phyloP scores from a whole-genome alignment of 192 early-diverging fungal species.

The Coemansia sp. region DNA sequence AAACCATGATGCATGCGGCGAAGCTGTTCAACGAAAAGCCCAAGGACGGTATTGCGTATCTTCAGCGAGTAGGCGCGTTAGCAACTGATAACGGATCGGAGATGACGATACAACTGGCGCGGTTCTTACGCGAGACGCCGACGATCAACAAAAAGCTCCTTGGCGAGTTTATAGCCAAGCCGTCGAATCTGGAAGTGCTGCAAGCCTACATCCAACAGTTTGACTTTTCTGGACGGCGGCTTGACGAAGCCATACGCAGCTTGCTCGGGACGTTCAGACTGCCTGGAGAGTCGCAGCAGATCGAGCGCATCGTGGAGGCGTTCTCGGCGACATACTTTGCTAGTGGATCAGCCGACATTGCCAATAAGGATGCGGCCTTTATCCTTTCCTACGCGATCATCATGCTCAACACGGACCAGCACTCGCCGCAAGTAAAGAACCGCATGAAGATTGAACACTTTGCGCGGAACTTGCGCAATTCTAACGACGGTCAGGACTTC shows the following conservation, averaged over 20 bases:
- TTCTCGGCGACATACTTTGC: slow-evolving; percentile 88
- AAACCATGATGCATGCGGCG: slow-evolving; percentile 77
- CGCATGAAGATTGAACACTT: slow-evolving; percentile 94
- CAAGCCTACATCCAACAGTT: slow-evolving; percentile 83
- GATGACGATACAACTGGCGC: slow-evolving; percentile 61
- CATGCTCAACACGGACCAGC: slow-evolving; percentile 99
- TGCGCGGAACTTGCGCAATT: slow-evolving; percentile 82
- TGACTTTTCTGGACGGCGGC: slow-evolving; percentile 83
- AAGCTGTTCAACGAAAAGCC: slow-evolving; percentile 84
- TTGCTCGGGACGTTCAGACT: slow-evolving; percentile 94
- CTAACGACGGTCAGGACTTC: slow-evolving; percentile 90
- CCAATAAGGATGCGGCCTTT: slow-evolving; percentile 80
- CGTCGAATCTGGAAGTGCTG: slow-evolving; percentile 83
- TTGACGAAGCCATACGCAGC: slow-evolving; percentile 93
- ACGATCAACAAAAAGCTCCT: slow-evolving; percentile 85
- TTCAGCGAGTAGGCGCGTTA: slow-evolving; percentile 62
- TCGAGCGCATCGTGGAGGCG: slow-evolving; percentile 91
- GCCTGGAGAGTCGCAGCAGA: slow-evolving; percentile 98
- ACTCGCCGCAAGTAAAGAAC: slow-evolving; percentile 87
- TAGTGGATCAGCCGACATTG: slow-evolving; percentile 64
- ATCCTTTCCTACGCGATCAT: slow-evolving; percentile 93
- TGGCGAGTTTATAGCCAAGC: slow-evolving; percentile 89
- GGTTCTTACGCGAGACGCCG: slow-evolving; percentile 80
- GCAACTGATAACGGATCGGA: slow-evolving; percentile 27
- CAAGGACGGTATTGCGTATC: slow-evolving; percentile 83